phyloP scores from a whole-genome alignment of 2,329 filamentous ascomycete species.

The Trichoderma cornu-damae region DNA sequence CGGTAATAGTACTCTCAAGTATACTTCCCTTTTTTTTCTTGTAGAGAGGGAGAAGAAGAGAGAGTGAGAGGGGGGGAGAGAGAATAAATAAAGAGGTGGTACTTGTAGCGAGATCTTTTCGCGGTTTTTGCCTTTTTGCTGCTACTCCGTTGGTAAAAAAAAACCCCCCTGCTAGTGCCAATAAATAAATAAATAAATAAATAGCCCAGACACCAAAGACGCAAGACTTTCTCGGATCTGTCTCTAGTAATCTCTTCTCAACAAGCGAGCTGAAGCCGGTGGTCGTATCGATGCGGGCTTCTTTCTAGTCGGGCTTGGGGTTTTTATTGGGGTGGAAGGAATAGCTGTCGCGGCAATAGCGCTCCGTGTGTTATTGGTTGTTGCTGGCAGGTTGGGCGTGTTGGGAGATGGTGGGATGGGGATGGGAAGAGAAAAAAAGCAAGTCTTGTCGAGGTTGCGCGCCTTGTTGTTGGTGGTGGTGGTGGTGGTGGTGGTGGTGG shows the following conservation, averaged over 20 bases:
- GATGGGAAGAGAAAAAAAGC: slow-evolving; percentile 6
- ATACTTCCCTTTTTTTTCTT: background rate
- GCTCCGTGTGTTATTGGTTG: slow-evolving; percentile 6
- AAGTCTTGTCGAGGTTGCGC: slow-evolving; percentile 10
- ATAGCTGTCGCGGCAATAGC: slow-evolving; percentile 11
- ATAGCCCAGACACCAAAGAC: slow-evolving; percentile 8
- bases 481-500: slow-evolving; percentile 14
- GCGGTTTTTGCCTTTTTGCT: background rate
- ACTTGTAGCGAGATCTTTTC: slow-evolving; percentile 1
- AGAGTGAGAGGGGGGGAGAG: background rate
- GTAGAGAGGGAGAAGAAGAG: too few relatives aligned
- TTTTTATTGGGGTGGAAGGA: background rate
- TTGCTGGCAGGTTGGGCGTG: background rate
- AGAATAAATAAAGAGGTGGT: too few relatives aligned
- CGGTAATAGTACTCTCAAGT: too few relatives aligned
- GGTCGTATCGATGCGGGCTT: background rate
- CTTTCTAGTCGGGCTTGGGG: background rate
- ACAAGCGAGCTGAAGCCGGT: slow-evolving; percentile 16
- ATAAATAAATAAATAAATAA: too few relatives aligned
- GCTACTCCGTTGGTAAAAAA: slow-evolving; percentile 8
- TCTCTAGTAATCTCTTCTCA: slow-evolving; percentile 9
- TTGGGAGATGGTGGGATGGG: background rate
- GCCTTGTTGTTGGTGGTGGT: slow-evolving; percentile 17
- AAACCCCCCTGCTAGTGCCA: slow-evolving; percentile 12
- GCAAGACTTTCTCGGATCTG: slow-evolving; percentile 16